Base-by-base conservation (phyloP, 2,329 filamentous ascomycete genomes). In the Colletotrichum sp. region DNA sequence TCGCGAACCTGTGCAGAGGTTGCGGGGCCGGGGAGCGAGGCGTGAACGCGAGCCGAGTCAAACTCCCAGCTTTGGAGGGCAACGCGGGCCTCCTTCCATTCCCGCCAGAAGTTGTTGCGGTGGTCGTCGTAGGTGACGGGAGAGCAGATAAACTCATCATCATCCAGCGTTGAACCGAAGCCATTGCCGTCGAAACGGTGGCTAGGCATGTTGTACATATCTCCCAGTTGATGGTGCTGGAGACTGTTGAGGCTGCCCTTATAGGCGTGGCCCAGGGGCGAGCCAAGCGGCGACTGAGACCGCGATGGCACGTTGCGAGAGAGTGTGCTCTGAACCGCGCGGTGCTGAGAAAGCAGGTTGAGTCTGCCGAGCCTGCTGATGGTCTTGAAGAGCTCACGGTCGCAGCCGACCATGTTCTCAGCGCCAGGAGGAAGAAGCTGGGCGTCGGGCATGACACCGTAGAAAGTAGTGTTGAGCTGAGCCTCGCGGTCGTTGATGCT, bases 401-500 rank as follows among this genome's bases (percentile, higher is more conserved):
- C 96, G 81, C 96, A 98, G 52, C 96, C 96, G 4, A 96, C 93
- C 66, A 98, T 89, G 82, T 98, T 97, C 85, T 98, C 96, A 28
- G 95, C 87, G 3, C 94, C 93, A 77, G 93, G 83, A 0, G 89
- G 88, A 6, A 92, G 83, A 5, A 91, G 82, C 57, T 88, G 87
- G 18, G 88, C 84, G 55, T 90, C 89, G 2, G 87, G 81, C 63
- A 85, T 81, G 18, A 88, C 82, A 12, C 86, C 95, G 79, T 94
- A 90, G 81, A 95, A 92, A 32, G 91, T 88, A 15, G 92, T 90
- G 78, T 92, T 89, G 21, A 98, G 91, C 83, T 98, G 95, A 34
- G 95, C 92, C 84, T 98, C 96, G 68, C 96, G 92, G 84, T 98
- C 95, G 80, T 98, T 98, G 82, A 98, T 95, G 68, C 94, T 96